These are phyloP conservation scores for Didymellaceae sp. DNA, from an alignment of 2,329 filamentous ascomycete species.

Conservation along the genomic window DNA sequence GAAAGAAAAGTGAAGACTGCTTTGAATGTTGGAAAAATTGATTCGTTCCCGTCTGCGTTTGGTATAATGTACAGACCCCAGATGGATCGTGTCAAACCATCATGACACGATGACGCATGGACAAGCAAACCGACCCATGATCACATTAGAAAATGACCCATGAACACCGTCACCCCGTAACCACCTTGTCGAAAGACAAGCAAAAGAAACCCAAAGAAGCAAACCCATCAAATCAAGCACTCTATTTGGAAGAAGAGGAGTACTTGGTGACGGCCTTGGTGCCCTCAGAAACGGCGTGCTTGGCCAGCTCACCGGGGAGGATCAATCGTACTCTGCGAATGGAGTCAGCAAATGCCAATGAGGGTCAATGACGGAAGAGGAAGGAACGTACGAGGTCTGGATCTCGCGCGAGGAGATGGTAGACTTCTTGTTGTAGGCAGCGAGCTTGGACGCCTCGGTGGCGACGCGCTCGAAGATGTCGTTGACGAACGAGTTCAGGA, in stretches of 20 bases:
- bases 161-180: conserved; percentile 52
- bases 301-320: conserved; percentile 96
- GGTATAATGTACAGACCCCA: conserved; percentile 53
- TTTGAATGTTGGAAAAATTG: conserved; percentile 49
- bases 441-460: conserved; percentile 97
- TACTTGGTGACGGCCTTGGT: conserved; percentile 99
- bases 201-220: conserved; percentile 60
- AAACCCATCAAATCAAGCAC: conserved; percentile 50
- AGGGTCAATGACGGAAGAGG: background rate
- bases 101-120: conserved; percentile 46
- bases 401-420: conserved; percentile 99
- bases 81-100: conserved; percentile 47
- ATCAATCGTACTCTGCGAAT: conserved; percentile 80
- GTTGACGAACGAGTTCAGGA: conserved; percentile 99
- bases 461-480: conserved; percentile 99
- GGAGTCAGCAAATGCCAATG: conserved; percentile 35
- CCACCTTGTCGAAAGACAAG: conserved; percentile 55
- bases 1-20: conserved; percentile 2
- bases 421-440: conserved; percentile 99
- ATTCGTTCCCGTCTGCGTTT: conserved; percentile 50
- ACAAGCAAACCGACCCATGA: conserved; percentile 58
- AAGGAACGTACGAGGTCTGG: conserved; percentile 80
- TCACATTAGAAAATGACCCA: conserved; percentile 58
- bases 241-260: conserved; percentile 98
- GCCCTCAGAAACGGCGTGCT: conserved; percentile 99